These are phyloP conservation scores for Amesomyces nigricolor DNA, from an alignment of 2,329 filamentous ascomycete genomes.

Conservation along the genomic window DNA sequence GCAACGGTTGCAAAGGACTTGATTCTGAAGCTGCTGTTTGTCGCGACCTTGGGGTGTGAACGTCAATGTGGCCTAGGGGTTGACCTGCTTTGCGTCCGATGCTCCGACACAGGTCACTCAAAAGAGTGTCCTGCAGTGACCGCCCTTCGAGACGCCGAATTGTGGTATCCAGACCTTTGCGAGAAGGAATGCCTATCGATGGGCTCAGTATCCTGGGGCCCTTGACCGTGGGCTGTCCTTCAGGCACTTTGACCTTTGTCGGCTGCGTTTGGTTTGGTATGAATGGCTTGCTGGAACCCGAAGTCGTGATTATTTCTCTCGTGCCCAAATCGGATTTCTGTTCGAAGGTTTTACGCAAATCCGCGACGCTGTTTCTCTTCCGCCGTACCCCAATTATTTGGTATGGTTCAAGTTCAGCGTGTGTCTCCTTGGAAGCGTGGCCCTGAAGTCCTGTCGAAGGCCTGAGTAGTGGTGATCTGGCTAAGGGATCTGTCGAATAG, in stretches of 20 bases:
- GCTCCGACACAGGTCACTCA: too few species aligned
- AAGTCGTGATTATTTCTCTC: background rate
- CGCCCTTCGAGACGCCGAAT: too few species aligned
- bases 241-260: background rate
- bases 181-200: background rate
- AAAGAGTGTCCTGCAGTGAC: too few species aligned
- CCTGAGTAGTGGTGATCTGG: too few species aligned
- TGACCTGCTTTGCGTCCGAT: background rate
- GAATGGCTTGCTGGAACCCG: background rate
- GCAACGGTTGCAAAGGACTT: conserved; percentile 12
- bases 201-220: background rate
- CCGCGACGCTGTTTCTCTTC: conserved; percentile 30
- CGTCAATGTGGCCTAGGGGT: background rate
- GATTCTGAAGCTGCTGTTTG: conserved; percentile 1
- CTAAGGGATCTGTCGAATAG: background rate
- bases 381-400: background rate
- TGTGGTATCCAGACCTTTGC: too few species aligned
- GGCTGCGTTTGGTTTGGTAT: background rate
- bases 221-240: background rate
- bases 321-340: background rate
- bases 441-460: too few species aligned
- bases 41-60: background rate
- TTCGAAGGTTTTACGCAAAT: conserved; percentile 34
- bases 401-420: background rate
- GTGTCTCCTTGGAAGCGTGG: background rate